These are phyloP conservation scores for Fusarium foetens DNA, from an alignment of 2,329 filamentous ascomycete species.

Conservation along the genomic window DNA sequence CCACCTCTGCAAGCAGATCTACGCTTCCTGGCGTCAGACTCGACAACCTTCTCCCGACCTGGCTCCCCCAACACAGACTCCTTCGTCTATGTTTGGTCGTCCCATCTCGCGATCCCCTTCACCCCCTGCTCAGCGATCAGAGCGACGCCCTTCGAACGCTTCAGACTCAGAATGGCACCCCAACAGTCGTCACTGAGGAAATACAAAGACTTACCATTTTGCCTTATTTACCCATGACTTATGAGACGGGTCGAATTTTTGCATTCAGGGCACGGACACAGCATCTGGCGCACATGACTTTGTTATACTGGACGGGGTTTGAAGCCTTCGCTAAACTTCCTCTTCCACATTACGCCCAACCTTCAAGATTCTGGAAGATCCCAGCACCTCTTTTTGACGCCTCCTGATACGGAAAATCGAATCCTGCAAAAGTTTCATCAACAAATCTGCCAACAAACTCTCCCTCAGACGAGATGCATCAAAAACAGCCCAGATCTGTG, in stretches of 20 bases:
- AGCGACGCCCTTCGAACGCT: slow-evolving; percentile 40
- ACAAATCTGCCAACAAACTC: background rate
- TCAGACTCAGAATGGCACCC: slow-evolving; percentile 42
- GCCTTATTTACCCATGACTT: slow-evolving; percentile 13
- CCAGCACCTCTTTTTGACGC: background rate
- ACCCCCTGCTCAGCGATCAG: slow-evolving; percentile 42
- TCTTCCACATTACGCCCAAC: background rate
- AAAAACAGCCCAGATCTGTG: slow-evolving; percentile 31
- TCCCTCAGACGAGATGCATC: slow-evolving; percentile 13
- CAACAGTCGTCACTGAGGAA: slow-evolving; percentile 33
- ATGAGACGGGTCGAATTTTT: slow-evolving; percentile 12
- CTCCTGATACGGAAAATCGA: background rate
- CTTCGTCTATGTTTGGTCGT: slow-evolving; percentile 38
- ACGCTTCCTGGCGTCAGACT: slow-evolving; percentile 66
- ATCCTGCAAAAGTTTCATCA: slow-evolving; percentile 1
- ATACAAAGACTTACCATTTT: background rate
- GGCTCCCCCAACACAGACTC: slow-evolving; percentile 43
- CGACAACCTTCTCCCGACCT: slow-evolving; percentile 54
- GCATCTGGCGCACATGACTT: slow-evolving; percentile 25
- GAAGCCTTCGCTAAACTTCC: background rate
- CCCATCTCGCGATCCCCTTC: slow-evolving; percentile 43
- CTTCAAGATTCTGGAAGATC: background rate
- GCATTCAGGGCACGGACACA: slow-evolving; percentile 19
- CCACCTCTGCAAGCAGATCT: slow-evolving; percentile 69
- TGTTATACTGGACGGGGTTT: slow-evolving; percentile 8